Base-by-base conservation (phyloP, 169 alveolate species). In the Plasmodium chabaudi region DNA sequence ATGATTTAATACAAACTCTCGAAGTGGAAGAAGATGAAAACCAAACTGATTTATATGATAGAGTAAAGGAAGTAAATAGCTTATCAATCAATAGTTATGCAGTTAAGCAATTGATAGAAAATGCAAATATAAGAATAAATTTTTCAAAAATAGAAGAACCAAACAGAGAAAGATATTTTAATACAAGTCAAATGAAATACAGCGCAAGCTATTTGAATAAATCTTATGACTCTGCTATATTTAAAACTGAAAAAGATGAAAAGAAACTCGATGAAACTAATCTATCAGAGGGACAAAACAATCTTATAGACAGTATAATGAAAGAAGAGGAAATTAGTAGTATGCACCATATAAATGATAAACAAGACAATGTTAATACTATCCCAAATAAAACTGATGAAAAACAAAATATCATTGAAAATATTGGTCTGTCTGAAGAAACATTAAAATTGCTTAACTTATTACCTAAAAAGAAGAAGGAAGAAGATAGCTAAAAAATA, bases 351-450 rank as follows among this genome's bases (percentile, higher is more conserved):
- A 73, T n/a, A 34, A 51, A 73, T 39, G 71, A 57, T 27, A 74
- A 75, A 56, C 60, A 64, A 34, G 9, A 46, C 34, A 19, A 57
- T 57, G 27, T 39, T 42, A 79, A 64, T 39, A 65, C 34, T 25
- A 34, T 17, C 10, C 51, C 53, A 57, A 55, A 51, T 69, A 79
- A 79, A 60, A 79, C 9, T 9, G 89, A 79, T 19, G 89, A 79
- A 27, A 67, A 79, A 59, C 19, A n/a, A 34, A 79, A 59, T 60
- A 23, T 49, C 27, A 79, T 79, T 51, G 82, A 64, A 65, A 55
- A 79, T 15, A 79, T 79, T 57, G 89, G 89, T 6, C 64, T 79
- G 34, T 79, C 89, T 23, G 89, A 79, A 42, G 89, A 79, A 42
- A 79, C 89, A 60, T 21, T 79, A 55, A 79, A 79, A 51, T 57